Evolutionary conservation across 768 basidiomycete species (phyloP), one percentile per base, ranked within the genome.

Genomic region (Cyclocybe aegerita): DNA sequence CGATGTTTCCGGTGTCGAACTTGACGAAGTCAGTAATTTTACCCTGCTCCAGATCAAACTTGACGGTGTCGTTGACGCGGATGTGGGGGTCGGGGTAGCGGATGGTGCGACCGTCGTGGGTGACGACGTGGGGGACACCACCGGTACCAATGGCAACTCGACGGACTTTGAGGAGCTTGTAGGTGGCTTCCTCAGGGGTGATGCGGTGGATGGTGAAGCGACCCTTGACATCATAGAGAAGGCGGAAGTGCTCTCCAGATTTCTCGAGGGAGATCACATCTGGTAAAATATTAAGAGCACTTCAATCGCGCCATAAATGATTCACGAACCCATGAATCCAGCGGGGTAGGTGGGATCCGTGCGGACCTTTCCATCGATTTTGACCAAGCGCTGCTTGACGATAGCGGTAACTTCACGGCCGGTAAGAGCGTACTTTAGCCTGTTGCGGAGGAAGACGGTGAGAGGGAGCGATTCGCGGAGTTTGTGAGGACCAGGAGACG

Each of bases 151-250:
- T 76, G 56, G 93, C 93, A 37, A 96, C 89, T 62, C 85, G 88
- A 70, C 85, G 84, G 63, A 99, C 97, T 69, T 94, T 93, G 68
- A 91, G 81, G 66, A 99, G 92, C 75, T 98, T 98, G 85, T 93
- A 98, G 62, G 80, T 77, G 43, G 96, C 93, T 73, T 99, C 97
- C 75, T 98, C 97, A 37, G 89, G 82, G 48, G 94, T 94, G 82
- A 99, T 98, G 64, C 97, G 93, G 81, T 99, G 97, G 70, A 98
- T 96, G 60, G 94, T 90, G 81, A 99, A 99, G 60, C 97, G 97
- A 61, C 97, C 97, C 80, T 99, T 99, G 75, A 98, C 87, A 70
- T 98, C 97, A 81, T 98, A 98, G 38, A 99, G 81, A 53, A 98
- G 84, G 72, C 97, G 96, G 88, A 98, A 99, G 80, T 98, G 88